Base-by-base conservation (phyloP, 1,284 basidiomycete genomes). In the Sporisorium graminicola region DNA sequence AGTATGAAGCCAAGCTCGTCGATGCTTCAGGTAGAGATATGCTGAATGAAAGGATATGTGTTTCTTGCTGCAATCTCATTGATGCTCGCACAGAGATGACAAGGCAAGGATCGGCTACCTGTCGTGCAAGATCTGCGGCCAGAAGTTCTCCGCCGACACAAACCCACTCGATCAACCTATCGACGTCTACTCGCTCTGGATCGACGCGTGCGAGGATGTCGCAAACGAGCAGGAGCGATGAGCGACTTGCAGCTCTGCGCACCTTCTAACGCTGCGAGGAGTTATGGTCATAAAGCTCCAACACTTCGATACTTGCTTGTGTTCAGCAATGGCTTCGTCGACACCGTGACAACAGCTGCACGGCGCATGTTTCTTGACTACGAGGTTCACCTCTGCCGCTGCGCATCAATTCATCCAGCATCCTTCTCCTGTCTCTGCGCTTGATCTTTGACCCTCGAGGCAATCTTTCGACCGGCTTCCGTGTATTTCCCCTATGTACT, bases 121-220 rank as follows among this genome's bases (percentile, higher is more conserved):
- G 13, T 75, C 68, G 49, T 82, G 77, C 58, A 87, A 68, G 78
- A 59, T 74, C 33, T 87, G 87, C 65, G 85, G 78, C 22, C 82
- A 77, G 74, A 81, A 81, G 55, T 80, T 81, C 46, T 79, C 86
- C 20, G 67, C 79, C 26, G 56, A 50, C 64, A 86, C 72, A 10
- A 57, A 75, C 91, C 93, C 94, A 82, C 88, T 95, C 53, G 93
- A 92, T 1, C 93, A 94, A 79, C 90, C 94, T 6, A 91, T 95
- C 69, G 94, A 95, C 85, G 92, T 95, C 29, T 95, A 94, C 85
- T 93, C 93, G 35, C 73, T 93, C 82, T 95, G 93, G 93, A 93
- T 94, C 76, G 93, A 94, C 86, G 93, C 93, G 50, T 92, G 92
- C 22, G 93, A 94, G 83, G 91, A 92, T 22, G 93, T 93, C 26